Percentiles rank a stretch among this genome's conserved stretches.
These are phyloP conservation scores for Geranium rotundifolium DNA, from an alignment of 345 rosid species.

Conservation along the genomic window DNA sequence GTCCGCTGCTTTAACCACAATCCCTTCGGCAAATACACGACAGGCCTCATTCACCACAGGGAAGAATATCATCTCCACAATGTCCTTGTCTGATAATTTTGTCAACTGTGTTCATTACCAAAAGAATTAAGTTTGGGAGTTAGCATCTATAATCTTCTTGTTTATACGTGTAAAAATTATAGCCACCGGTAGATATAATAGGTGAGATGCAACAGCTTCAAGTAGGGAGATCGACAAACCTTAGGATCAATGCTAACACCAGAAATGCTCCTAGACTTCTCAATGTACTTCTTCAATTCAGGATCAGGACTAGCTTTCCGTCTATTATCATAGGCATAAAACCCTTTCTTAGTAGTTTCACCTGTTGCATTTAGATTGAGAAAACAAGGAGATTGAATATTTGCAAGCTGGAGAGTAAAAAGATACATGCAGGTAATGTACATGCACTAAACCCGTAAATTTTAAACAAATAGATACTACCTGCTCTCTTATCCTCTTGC, in stretches of 20 bases:
- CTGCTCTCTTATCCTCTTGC: conserved; percentile 95
- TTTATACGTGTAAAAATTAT: background rate
- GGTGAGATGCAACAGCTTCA: background rate
- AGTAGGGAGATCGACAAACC: conserved; percentile 28
- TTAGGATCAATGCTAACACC: conserved; percentile 60
- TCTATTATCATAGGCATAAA: conserved; percentile 65
- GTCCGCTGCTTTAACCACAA: conserved; percentile 87
- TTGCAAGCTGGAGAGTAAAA: background rate
- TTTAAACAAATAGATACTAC: conserved; percentile 18
- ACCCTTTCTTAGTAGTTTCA: conserved; percentile 73
- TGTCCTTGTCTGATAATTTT: conserved; percentile 65
- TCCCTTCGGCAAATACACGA: conserved; percentile 80
- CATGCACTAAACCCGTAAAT: background rate
- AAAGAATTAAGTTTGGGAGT: background rate
- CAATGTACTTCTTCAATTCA: conserved; percentile 55
- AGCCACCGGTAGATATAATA: background rate
- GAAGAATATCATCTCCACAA: conserved; percentile 85
- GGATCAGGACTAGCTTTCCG: conserved; percentile 92
- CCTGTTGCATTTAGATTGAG: conserved; percentile 32
- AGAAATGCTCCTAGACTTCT: conserved; percentile 72
- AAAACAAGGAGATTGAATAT: background rate
- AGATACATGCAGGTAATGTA: background rate
- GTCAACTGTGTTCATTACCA: conserved; percentile 34
- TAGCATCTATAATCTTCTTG: background rate
- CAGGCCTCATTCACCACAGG: conserved; percentile 97